Conservation (phyloP, 768 basidiomycete genomes). For the Leccinum rimulosum region DNA sequence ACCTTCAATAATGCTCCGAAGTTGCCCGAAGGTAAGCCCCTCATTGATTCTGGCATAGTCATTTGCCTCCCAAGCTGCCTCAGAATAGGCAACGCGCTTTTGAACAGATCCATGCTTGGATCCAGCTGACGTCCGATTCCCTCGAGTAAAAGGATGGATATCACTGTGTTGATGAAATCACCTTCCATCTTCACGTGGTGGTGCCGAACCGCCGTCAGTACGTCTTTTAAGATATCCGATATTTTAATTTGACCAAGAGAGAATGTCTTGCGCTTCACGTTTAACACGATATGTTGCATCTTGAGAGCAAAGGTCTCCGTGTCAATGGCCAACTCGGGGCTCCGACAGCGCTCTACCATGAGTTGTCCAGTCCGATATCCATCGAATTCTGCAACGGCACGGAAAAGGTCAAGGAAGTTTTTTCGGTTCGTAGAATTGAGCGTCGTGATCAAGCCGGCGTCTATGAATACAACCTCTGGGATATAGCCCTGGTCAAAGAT, state of each 20-base stretch:
- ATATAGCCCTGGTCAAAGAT: constrained; percentile 74
- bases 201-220: constrained; percentile 77
- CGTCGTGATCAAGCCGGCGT: constrained; percentile 91
- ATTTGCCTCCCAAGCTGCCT: constrained; percentile 90
- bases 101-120: constrained; percentile 90
- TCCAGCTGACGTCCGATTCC: constrained; percentile 95
- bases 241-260: constrained; percentile 96
- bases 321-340: constrained; percentile 87
- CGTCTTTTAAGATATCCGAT: constrained; percentile 87
- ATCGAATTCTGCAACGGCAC: constrained; percentile 94
- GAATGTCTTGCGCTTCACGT: constrained; percentile 95
- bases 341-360: constrained; percentile 93
- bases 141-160: constrained; percentile 89
- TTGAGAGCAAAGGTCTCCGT: constrained; percentile 94
- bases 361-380: constrained; percentile 93
- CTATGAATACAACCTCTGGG: constrained; percentile 94
- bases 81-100: constrained; percentile 91
- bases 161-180: constrained; percentile 97
- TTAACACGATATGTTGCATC: constrained; percentile 94
- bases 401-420: constrained; percentile 97
- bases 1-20: constrained; percentile 90
- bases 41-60: constrained; percentile 67
- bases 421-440: constrained; percentile 77
- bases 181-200: constrained; percentile 99
- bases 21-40: constrained; percentile 63